Evolutionary conservation across 352 stramenopile species (phyloP), one percentile per base, ranked within the genome.

Genomic region (Globisporangium paddicum): DNA sequence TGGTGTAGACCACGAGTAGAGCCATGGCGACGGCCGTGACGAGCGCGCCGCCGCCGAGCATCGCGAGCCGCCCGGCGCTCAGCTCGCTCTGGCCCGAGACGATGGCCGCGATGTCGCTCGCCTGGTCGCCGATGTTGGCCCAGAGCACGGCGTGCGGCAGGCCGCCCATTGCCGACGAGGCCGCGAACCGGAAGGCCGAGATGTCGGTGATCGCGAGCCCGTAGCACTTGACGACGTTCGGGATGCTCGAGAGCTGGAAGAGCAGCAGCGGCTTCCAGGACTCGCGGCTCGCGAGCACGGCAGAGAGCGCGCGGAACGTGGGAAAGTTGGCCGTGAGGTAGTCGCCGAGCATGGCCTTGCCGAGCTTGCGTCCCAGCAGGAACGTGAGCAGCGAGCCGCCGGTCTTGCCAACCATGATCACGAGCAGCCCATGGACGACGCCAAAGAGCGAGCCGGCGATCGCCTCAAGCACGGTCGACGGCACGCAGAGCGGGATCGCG

Each of bases 171-270:
- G 73, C 67, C 4, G 77, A 83, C 0, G 82, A 89, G 50, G 87
- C 58, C 0, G 63, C 68, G 50, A 93, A 93, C 8, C 80, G 69
- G 42, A 55, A 53, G 19, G 71, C 46, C 19, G 80, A 83, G 23
- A 93, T 69, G 19, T 84, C 70, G 0, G 82, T 93, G 55, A 93
- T 85, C 44, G 82, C 78, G 14, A 93, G 63, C n/a, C 62, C 86
- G 68, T 90, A 93, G 63, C 77, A 85, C 54, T 90, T 89, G 57
- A 87, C 69, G n/a, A 89, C 66, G 55, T 93, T 93, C 9, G 82
- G 82, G 45, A 93, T 77, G 49, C 78, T 89, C 25, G 82, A 88
- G 47, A 93, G 50, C 59, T 93, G 82, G 56, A 86, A 89, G 14
- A 93, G 68, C 59, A 93, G 45, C 28, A 93, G 63, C 23, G 82